Evolutionary conservation across 805 yeast species (phyloP), one percentile per base, ranked within the genome.

Genomic region (Naumovozyma dairenensis): DNA sequence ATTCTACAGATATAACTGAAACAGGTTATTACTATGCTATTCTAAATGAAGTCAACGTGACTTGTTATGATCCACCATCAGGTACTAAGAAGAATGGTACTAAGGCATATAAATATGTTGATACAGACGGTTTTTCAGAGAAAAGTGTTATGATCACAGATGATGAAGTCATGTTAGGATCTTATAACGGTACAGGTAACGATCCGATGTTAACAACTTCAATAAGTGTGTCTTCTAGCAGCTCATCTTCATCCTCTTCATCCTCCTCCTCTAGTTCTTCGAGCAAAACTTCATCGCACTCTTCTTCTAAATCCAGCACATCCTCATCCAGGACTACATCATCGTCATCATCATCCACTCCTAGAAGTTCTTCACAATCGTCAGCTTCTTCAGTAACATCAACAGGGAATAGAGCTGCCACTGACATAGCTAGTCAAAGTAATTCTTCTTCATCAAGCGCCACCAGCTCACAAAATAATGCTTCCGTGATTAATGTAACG

Each of bases 11-110:
- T 58, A 71, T 86, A 38, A 49, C 65, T 39, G 64, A 80, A 37
- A 72, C 77, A 33, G 96, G 96, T n/a, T 87, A 86, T 64, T 79
- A 72, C 63, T 84, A 75, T 54, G 77, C 81, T 18, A 66, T 71
- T 38, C 48, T 87, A 30, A 65, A 76, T 48, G 67, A 70, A 29
- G 65, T 84, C 24, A 64, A 68, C 12, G 69, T 86, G 31, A 67
- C 72, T 33, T 74, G 93, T 51, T 80, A 82, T 59, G 84, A 71
- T 49, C 72, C 85, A 24, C 95, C 96, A 19, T 46, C 63, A 9
- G 71, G 62, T 22, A 67, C 77, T 19, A 45, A 48, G 27, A 43
- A 53, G 16, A 57, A 59, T 21, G 79, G 78, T 31, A 54, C 69
- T 32, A 56, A 50, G 29, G 62, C 80, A 0, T 78, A 79, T 51